Evolutionary conservation across 768 basidiomycete species (phyloP).

Genomic region (Polyporus arcularius): DNA sequence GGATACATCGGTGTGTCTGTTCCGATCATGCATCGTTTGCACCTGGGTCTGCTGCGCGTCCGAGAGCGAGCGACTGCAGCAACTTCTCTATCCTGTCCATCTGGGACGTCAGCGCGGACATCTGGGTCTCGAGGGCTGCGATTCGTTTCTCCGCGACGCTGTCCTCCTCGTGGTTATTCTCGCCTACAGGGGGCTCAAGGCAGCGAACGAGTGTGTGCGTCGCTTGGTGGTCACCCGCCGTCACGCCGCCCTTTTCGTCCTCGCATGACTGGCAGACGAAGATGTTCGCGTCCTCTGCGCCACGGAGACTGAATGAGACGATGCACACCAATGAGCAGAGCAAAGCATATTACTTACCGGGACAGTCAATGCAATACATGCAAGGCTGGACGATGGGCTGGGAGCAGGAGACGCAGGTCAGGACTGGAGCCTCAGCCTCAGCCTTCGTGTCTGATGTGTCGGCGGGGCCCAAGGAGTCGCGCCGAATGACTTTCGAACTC

Average conservation of each 20-base stretch:
- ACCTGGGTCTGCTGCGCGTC: too few species aligned
- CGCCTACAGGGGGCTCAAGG: not conserved
- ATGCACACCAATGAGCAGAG: too few species aligned
- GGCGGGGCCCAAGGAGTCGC: not conserved
- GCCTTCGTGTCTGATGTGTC: not conserved
- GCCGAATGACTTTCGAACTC: not conserved
- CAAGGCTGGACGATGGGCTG: not conserved
- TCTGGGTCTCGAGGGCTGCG: conserved; percentile 5
- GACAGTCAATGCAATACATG: conserved; percentile 16
- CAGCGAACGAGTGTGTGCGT: conserved; percentile 13
- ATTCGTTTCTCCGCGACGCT: conserved; percentile 7
- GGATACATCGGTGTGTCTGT: too few species aligned
- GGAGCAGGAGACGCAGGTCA: conserved; percentile 10
- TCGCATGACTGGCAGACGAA: conserved; percentile 11
- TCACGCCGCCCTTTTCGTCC: conserved; percentile 5
- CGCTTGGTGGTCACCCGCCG: not conserved
- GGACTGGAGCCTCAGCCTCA: not conserved
- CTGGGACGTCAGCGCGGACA: conserved; percentile 1
- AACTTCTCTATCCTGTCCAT: conserved; percentile 16
- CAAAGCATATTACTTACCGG: not conserved
- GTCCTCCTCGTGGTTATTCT: not conserved
- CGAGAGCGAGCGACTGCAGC: not conserved
- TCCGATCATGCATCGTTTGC: too few species aligned
- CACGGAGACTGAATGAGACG: not conserved
- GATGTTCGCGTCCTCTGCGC: conserved; percentile 1